A percentile compares a stretch with the other conserved stretches of the same genome.
phyloP scores from a whole-genome alignment of 352 stramenopile species.

The Phytophthora lateralis region DNA sequence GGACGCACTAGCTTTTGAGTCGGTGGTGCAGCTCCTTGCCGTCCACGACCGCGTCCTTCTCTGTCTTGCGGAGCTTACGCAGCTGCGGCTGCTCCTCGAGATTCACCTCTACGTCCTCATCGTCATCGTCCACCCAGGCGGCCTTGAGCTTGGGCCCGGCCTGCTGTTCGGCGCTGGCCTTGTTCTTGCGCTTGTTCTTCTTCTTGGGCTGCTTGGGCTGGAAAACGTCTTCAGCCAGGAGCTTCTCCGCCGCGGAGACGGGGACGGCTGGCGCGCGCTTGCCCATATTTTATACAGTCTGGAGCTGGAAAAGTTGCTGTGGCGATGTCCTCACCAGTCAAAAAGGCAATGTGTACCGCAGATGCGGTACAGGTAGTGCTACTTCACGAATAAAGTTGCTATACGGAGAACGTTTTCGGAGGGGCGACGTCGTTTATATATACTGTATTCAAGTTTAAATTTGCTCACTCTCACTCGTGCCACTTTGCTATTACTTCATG shows the following conservation, averaged over 20 bases:
- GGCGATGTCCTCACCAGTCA: constrained; percentile 29
- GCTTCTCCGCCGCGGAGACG: constrained; percentile 51
- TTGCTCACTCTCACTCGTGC: neutral
- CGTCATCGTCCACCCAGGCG: constrained; percentile 90
- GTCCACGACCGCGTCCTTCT: constrained; percentile 66
- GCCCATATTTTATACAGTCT: constrained; percentile 39
- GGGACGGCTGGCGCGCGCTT: constrained; percentile 40
- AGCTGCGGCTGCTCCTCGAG: constrained; percentile 71
- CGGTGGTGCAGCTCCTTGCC: constrained; percentile 79
- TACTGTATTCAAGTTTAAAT: constrained; percentile 13
- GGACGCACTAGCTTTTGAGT: constrained; percentile 80
- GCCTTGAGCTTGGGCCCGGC: constrained; percentile 39
- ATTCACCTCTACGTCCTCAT: constrained; percentile 73
- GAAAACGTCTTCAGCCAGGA: constrained; percentile 64
- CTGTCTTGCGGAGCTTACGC: constrained; percentile 85
- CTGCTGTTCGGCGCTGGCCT: constrained; percentile 18
- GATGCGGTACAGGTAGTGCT: neutral
- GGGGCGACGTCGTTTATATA: constrained; percentile 13
- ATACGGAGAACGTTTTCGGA: neutral
- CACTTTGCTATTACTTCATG: neutral
- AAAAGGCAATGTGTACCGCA: constrained; percentile 2
- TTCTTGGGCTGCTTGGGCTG: constrained; percentile 33
- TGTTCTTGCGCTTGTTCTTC: constrained; percentile 38
- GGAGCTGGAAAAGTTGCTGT: constrained; percentile 19
- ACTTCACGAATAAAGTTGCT: neutral